Conservation (phyloP, 2,329 filamentous ascomycete genomes). For the Macrophomina tecta region DNA sequence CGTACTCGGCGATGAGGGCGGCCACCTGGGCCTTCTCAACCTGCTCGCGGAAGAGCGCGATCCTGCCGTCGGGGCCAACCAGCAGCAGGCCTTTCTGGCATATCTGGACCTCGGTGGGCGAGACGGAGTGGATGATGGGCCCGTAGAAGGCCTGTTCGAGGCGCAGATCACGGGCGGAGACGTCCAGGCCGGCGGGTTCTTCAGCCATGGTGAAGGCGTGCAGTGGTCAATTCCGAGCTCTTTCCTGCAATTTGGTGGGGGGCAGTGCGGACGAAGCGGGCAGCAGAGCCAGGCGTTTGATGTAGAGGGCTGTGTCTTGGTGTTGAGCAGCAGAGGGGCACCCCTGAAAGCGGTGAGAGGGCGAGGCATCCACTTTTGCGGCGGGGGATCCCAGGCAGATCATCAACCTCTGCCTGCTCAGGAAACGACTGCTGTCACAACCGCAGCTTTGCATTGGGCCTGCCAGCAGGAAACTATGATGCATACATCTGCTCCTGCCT, state of each 20-base stretch:
- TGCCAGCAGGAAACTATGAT: not conserved
- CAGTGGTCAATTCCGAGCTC: slow-evolving; percentile 2
- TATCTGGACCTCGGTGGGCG: slow-evolving; percentile 25
- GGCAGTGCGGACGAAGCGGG: not conserved
- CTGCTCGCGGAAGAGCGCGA: slow-evolving; percentile 25
- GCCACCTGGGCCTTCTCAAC: slow-evolving; percentile 27
- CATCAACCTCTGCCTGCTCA: not conserved
- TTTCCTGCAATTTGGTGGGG: not conserved
- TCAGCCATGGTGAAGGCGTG: slow-evolving; percentile 11
- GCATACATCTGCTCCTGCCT: not conserved
- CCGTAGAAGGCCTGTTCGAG: slow-evolving; percentile 27
- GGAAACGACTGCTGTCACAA: not conserved
- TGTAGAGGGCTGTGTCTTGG: not conserved
- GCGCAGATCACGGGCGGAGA: slow-evolving; percentile 27
- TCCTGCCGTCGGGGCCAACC: slow-evolving; percentile 24
- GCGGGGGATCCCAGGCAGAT: slow-evolving; percentile 10
- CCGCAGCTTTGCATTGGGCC: not conserved
- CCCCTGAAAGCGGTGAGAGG: slow-evolving; percentile 22
- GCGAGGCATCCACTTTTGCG: slow-evolving; percentile 26
- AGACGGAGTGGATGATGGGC: slow-evolving; percentile 27
- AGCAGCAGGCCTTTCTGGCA: slow-evolving; percentile 23
- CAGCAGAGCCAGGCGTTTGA: not conserved
- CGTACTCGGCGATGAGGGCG: slow-evolving; percentile 22
- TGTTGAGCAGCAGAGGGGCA: slow-evolving; percentile 21
- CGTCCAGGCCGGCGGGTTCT: slow-evolving; percentile 10